Percentiles rank a stretch among this genome's conserved stretches.
Conservation (phyloP, 768 basidiomycete species). For the Sarcodon aspratus region DNA sequence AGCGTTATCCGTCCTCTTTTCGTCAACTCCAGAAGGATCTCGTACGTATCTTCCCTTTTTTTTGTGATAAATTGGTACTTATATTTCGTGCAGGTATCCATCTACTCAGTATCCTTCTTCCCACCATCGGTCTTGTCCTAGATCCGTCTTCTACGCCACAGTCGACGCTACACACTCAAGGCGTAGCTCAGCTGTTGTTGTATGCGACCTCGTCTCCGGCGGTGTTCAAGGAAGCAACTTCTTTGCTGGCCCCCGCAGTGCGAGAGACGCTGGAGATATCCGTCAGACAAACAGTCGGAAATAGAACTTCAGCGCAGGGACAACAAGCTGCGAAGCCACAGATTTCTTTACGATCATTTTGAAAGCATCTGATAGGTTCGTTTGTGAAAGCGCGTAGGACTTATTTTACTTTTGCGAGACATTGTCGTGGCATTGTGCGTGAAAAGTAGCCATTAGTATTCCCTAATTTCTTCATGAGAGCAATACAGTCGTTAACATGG, state of each 20-base stretch:
- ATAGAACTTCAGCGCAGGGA: constrained; percentile 19
- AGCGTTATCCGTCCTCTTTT: constrained; percentile 57
- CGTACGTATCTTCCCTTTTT: constrained; percentile 32
- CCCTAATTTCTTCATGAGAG: no score
- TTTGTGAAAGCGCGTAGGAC: no score
- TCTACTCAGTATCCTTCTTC: constrained; percentile 61
- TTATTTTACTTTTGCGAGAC: no score
- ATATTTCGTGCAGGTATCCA: constrained; percentile 39
- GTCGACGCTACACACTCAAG: constrained; percentile 39
- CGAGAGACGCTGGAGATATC: constrained; percentile 64
- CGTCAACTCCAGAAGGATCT: constrained; percentile 41
- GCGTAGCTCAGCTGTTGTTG: constrained; percentile 54
- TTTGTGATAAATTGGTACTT: not conserved
- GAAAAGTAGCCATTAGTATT: no score
- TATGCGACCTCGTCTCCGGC: constrained; percentile 62
- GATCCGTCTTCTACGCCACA: constrained; percentile 33
- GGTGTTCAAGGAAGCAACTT: constrained; percentile 80
- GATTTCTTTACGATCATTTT: constrained; percentile 69
- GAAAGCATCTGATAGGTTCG: constrained; percentile 3
- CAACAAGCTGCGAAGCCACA: constrained; percentile 49
- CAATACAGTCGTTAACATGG: no score
- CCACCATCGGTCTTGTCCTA: constrained; percentile 63
- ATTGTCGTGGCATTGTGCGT: no score
- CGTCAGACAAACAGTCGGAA: constrained; percentile 64
- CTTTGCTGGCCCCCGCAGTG: constrained; percentile 43